A percentile compares a stretch with the other conserved stretches of the same genome.
These are phyloP conservation scores for Yamadazyma friedrichii DNA, from an alignment of 1,139 yeast species.

Conservation along the genomic window DNA sequence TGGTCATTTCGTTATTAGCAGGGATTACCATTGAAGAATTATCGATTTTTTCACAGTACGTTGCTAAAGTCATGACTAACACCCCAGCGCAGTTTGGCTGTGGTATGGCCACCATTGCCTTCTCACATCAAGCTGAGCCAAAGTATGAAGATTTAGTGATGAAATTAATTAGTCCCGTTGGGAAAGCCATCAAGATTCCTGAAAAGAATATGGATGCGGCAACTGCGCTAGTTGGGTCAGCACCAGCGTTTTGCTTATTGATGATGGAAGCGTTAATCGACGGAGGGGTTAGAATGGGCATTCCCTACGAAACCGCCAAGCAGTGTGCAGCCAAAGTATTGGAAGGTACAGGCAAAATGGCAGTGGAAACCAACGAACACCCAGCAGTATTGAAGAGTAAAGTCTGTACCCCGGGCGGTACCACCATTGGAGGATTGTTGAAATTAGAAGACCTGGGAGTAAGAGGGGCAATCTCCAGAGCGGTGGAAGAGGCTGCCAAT, in stretches of 20 bases:
- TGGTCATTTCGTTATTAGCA: constrained; percentile 82
- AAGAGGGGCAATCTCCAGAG: constrained; percentile 82
- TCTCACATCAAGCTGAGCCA: constrained; percentile 49
- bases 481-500: constrained; percentile 85
- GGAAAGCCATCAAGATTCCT: constrained; percentile 70
- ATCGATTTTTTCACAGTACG: constrained; percentile 48
- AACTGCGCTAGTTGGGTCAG: constrained; percentile 92
- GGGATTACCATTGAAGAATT: constrained; percentile 85
- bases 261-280: constrained; percentile 92
- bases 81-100: constrained; percentile 92
- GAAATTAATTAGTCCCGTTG: constrained; percentile 62
- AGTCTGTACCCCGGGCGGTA: constrained; percentile 98
- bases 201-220: constrained; percentile 96
- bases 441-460: constrained; percentile 91
- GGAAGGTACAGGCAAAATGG: constrained; percentile 97
- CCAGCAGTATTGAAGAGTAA: constrained; percentile 89
- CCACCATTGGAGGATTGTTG: constrained; percentile 93
- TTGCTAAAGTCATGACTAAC: constrained; percentile 96
- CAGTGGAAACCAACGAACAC: constrained; percentile 74
- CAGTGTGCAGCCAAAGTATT: constrained; percentile 93
- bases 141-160: constrained; percentile 53
- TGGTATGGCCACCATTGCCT: constrained; percentile 89
- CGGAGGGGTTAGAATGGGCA: constrained; percentile 93
- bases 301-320: constrained; percentile 80
- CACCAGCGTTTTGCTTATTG: constrained; percentile 90